Base-by-base conservation (phyloP, 768 basidiomycete species). In the Podaxis sp. region DNA sequence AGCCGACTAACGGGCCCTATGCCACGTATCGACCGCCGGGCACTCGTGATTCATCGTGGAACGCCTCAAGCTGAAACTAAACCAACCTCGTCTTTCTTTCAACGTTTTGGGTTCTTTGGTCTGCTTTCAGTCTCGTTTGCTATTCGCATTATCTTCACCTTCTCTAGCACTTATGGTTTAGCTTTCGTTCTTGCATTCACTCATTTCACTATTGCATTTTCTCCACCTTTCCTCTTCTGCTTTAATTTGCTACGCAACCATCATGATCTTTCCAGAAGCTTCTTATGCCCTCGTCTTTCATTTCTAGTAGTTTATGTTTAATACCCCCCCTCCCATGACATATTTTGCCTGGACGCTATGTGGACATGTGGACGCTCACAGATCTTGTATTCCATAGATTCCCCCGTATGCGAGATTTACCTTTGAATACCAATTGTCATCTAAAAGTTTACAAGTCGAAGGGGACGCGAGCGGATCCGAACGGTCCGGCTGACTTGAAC, bases 171-270 rank as follows among this genome's bases (percentile, higher is more conserved):
- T 40, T 39, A 26, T 52, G 22, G 26, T 28, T 53, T 19, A 17
- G 6, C 38, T 22, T 57, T 51, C 22, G 19, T 22, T 33, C 2
- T 57, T 49, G 24, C 54, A 55, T 49, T 11, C 44, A 13, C 48
- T 30, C n/a, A 15, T 17, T 55, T 48, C 11, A 38, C n/a, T 36
- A 2, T 49, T 55, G 52, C 26, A 53, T 54, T 19, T n/a, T 15
- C 53, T 42, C n/a, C 19, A 46, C 19, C n/a, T 46, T 46, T 54
- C 52, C n/a, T 15, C 19, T 24, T 39, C 55, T 26, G n/a, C 7
- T 46, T 38, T 56, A 40, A 36, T 33, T 56, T 40, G 19, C 51
- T 57, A 63, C 55, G 61, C 48, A 56, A 63, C 48, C 19, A 36
- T 40, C 54, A 63, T 52, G 61, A 63, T 36, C 42, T 36, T 53